Percentiles rank a stretch among this genome's conserved stretches.
Evolutionary conservation across 2,329 filamentous ascomycete genomes (phyloP).

Genomic region (Colletotrichum sp.): DNA sequence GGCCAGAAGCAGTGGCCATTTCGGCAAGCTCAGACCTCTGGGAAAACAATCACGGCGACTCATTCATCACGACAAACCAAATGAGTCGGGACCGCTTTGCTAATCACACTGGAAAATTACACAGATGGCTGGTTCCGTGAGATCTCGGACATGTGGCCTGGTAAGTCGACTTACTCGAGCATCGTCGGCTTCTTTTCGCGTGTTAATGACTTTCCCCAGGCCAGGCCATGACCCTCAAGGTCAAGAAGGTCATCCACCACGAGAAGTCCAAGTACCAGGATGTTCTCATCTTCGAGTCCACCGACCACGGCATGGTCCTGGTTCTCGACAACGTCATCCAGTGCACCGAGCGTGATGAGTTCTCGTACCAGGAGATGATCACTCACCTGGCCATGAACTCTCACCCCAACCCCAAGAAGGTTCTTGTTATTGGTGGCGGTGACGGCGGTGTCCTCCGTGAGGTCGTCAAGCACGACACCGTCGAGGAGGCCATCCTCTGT

Average conservation of each 20-base stretch:
- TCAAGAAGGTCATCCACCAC: conserved; percentile 97
- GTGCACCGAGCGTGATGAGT: conserved; percentile 98
- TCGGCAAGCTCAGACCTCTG: background rate
- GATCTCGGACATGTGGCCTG: conserved; percentile 98
- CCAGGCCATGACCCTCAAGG: conserved; percentile 97
- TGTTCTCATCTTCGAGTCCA: conserved; percentile 98
- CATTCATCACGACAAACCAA: background rate
- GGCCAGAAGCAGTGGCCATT: background rate
- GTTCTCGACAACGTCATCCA: conserved; percentile 99
- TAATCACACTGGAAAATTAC: background rate
- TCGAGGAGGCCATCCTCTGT: conserved; percentile 95
- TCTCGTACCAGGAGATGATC: conserved; percentile 99
- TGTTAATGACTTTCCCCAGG: conserved; percentile 50
- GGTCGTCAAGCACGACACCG: conserved; percentile 97
- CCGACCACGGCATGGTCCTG: conserved; percentile 93
- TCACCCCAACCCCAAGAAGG: conserved; percentile 97
- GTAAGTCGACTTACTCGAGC: conserved; percentile 36
- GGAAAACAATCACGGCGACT: background rate
- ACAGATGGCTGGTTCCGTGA: conserved; percentile 99
- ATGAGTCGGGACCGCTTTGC: background rate
- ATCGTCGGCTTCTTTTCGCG: background rate
- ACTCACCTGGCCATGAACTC: conserved; percentile 98
- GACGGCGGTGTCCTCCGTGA: conserved; percentile 97
- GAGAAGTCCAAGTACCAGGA: conserved; percentile 99
- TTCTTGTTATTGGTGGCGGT: conserved; percentile 96